Percentiles rank a stretch among this genome's conserved stretches.
Evolutionary conservation across 768 basidiomycete species (phyloP).

Genomic region (Pulveroboletus frians): DNA sequence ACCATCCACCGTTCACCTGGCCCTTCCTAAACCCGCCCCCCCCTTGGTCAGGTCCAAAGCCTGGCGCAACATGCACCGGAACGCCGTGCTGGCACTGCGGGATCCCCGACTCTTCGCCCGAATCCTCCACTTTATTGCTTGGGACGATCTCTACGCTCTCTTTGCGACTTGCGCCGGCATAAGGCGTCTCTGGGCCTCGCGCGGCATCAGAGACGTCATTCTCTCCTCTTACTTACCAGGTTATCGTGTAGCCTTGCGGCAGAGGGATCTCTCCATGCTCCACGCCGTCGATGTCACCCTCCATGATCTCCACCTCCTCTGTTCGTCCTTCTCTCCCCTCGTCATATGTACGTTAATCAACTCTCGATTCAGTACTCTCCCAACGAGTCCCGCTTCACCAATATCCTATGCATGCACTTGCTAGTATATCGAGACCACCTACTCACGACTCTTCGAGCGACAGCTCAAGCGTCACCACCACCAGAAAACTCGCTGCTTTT

Average conservation of each 20-base stretch:
- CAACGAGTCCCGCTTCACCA: constrained; percentile 59
- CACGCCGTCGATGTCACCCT: constrained; percentile 50
- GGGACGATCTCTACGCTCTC: constrained; percentile 40
- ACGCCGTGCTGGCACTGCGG: constrained; percentile 24
- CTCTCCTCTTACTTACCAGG: constrained; percentile 53
- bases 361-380: constrained; percentile 50
- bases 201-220: constrained; percentile 34
- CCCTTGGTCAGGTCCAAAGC: constrained; percentile 16
- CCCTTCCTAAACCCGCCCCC: constrained; percentile 1
- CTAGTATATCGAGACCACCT: constrained; percentile 39
- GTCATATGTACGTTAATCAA: constrained; percentile 5
- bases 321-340: constrained; percentile 41
- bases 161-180: constrained; percentile 33
- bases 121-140: constrained; percentile 31
- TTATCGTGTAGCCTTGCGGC: constrained; percentile 42
- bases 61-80: constrained; percentile 27
- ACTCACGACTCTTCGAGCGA: constrained; percentile 30
- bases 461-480: constrained; percentile 14
- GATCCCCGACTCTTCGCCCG: constrained; percentile 32
- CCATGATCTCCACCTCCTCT: constrained; percentile 55
- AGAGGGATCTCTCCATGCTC: constrained; percentile 36
- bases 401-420: constrained; percentile 66
- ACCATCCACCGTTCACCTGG: not conserved
- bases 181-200: constrained; percentile 30
- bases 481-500: constrained; percentile 41